Percentiles rank a stretch among this genome's conserved stretches.
Evolutionary conservation across 2,329 filamentous ascomycete species (phyloP).

Genomic region (Botryotinia calthae): DNA sequence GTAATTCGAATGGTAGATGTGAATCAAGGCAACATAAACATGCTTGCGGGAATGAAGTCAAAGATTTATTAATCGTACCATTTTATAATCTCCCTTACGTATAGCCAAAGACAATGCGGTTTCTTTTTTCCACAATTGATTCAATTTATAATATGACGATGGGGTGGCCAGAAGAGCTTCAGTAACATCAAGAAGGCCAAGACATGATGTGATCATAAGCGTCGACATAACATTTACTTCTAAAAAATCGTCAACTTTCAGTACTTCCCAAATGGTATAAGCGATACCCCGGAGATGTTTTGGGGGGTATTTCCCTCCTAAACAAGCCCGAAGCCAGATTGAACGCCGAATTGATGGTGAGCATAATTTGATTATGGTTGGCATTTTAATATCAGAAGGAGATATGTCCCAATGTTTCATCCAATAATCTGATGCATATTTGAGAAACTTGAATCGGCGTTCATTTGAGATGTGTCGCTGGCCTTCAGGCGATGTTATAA

Average conservation of each 20-base stretch:
- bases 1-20: no score
- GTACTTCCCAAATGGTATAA: rapidly evolving
- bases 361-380: not conserved
- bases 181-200: not conserved
- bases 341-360: not conserved
- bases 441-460: not conserved
- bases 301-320: not conserved
- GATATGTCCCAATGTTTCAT: not conserved
- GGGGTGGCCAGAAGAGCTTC: not conserved
- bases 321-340: not conserved
- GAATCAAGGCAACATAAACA: no score
- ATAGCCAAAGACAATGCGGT: not conserved
- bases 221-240: not conserved
- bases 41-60: no score
- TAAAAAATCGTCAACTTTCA: not conserved
- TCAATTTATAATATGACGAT: not conserved
- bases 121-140: not conserved
- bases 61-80: not conserved
- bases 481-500: not conserved
- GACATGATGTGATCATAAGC: not conserved
- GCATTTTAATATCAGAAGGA: not conserved
- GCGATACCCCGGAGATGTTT: not conserved
- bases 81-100: not conserved
- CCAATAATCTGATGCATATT: not conserved
- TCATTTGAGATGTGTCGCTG: not conserved